These are phyloP conservation scores for Coprinopsis cinerea DNA, from an alignment of 768 basidiomycete genomes.

Conservation along the genomic window DNA sequence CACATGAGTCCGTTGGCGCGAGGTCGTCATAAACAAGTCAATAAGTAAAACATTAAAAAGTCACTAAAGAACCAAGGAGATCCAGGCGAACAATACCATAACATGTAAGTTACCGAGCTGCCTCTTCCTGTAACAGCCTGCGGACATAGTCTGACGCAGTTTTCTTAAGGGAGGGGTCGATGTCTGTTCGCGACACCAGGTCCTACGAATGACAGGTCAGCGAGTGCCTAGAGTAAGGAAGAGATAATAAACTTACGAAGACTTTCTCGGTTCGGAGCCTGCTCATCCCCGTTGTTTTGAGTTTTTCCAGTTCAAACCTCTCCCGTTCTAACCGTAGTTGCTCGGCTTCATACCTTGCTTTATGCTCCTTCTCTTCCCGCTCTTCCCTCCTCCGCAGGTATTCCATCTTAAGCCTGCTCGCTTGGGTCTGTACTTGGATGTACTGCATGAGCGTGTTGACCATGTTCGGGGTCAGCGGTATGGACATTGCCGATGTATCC, in stretches of 20 bases:
- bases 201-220: slow-evolving; percentile 29
- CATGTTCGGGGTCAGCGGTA: slow-evolving; percentile 53
- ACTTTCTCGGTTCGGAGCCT: slow-evolving; percentile 65
- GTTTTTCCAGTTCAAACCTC: slow-evolving; percentile 47
- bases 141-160: slow-evolving; percentile 70
- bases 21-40: not conserved
- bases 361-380: slow-evolving; percentile 57
- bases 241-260: slow-evolving; percentile 33
- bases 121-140: slow-evolving; percentile 48
- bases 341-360: slow-evolving; percentile 45
- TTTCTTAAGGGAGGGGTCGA: slow-evolving; percentile 57
- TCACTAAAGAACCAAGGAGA: too few relatives aligned
- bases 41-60: not conserved
- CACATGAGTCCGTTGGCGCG: not conserved
- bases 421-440: slow-evolving; percentile 62
- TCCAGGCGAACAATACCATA: too few relatives aligned
- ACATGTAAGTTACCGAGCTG: not conserved
- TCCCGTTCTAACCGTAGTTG: slow-evolving; percentile 51
- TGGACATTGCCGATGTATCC: slow-evolving; percentile 28
- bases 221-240: not conserved
- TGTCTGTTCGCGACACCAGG: slow-evolving; percentile 49
- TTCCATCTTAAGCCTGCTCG: slow-evolving; percentile 65
- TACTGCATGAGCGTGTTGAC: slow-evolving; percentile 52
- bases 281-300: slow-evolving; percentile 41
- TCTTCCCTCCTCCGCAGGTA: slow-evolving; percentile 63